Base-by-base conservation (phyloP, 495 filamentous ascomycete genomes). In the Penicillium pancosmium region DNA sequence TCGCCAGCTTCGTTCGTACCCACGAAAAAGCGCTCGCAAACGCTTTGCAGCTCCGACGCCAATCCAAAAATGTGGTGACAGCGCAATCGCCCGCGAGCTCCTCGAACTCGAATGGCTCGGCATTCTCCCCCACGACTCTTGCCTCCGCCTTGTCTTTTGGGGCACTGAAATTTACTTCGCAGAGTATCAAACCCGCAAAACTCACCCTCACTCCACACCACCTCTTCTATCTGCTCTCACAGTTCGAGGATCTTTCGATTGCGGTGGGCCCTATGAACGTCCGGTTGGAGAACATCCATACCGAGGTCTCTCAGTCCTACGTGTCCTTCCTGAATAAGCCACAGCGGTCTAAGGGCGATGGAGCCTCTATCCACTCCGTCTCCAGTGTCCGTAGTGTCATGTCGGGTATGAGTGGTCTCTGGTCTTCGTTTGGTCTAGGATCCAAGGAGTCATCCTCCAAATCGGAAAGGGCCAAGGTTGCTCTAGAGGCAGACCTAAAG, bases 21-120 rank as follows among this genome's bases (percentile, higher is more conserved):
- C 91, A 98, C 76, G 94, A 98, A 73, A 96, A 95, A 77, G 94
- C 92, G 25, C 85, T 98, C 58, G 94, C 94, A 62, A 98, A 98
- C 76, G 93, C 94, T 60, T 80, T 97, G 35, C 94, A 97, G 70
- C 80, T 93, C 54, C 86, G 84, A 65, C 84, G 87, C 55, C 90
- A 91, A 63, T 82, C 76, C 15, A 73, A 74, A 57, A 87, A 92
- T 87, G 87, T 40, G 79, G 51, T 75, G 80, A 49, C 82, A 83
- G 48, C 71, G 47, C 64, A 67, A 49, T 66, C 68, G 69, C 72
- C 65, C 73, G 52, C 80, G 76, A 50, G 78, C 81, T 52, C 80
- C 27, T 74, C 79, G 55, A 66, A 73, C 55, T 82, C 85, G 31
- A 73, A 81, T 21, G 79, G 79, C 25, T 81, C 86, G n/a, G 80